Evolutionary conservation across 805 yeast genomes (phyloP).

Genomic region (Schwanniomyces yamadae): DNA sequence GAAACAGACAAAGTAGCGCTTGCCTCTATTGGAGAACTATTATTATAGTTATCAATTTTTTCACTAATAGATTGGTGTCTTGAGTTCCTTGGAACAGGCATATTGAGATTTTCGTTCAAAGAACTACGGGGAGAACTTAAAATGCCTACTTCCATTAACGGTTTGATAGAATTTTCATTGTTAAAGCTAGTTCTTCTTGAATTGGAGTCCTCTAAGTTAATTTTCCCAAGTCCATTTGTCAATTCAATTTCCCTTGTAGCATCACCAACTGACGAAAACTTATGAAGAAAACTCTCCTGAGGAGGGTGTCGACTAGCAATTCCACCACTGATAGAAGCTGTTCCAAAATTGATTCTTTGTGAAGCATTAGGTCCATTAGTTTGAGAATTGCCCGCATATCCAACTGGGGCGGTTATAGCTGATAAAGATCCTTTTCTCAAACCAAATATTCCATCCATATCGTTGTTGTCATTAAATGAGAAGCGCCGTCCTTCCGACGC

Average conservation of each 20-base stretch:
- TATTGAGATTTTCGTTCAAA: constrained; percentile 43
- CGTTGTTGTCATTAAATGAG: constrained; percentile 44
- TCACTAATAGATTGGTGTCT: constrained; percentile 58
- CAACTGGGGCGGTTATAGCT: constrained; percentile 47
- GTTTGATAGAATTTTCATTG: constrained; percentile 23
- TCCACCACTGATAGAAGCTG: constrained; percentile 63
- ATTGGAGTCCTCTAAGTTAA: constrained; percentile 29
- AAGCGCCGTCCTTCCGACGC: constrained; percentile 29
- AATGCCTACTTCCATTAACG: constrained; percentile 17
- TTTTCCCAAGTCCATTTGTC: constrained; percentile 41
- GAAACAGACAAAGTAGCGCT: constrained; percentile 34
- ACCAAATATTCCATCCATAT: constrained; percentile 45
- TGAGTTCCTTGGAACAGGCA: constrained; percentile 32
- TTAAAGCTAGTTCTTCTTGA: constrained; percentile 53
- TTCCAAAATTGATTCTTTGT: constrained; percentile 44
- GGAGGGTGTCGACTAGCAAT: constrained; percentile 47
- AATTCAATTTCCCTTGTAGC: constrained; percentile 66
- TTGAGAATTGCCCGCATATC: constrained; percentile 24
- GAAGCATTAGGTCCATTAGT: constrained; percentile 17
- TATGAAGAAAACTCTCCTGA: constrained; percentile 54
- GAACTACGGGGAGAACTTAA: constrained; percentile 38
- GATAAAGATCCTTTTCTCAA: constrained; percentile 48
- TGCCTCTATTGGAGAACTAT: constrained; percentile 45
- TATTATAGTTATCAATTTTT: constrained; percentile 58
- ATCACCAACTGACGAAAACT: constrained; percentile 64